These are phyloP conservation scores for Nitzschia putrida DNA, from an alignment of 108 stramenopile species.

Conservation along the genomic window DNA sequence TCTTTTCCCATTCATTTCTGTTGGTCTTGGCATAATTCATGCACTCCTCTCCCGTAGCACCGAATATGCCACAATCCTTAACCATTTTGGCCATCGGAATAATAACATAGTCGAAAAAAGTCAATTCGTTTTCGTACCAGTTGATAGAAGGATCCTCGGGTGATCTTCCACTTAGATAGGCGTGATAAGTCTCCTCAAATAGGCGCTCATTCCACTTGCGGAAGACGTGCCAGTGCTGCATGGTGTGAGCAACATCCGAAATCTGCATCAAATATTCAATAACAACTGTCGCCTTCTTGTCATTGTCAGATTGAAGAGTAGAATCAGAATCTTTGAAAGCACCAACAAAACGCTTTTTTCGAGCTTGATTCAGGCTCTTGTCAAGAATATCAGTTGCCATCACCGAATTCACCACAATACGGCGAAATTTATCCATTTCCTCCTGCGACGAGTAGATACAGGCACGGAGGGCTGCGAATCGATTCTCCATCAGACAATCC, in stretches of 20 bases:
- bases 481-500: constrained; percentile 24
- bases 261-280: constrained; percentile 18
- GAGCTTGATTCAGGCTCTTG: constrained; percentile 20
- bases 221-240: constrained; percentile 7
- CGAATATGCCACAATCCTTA: background rate
- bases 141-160: background rate
- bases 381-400: constrained; percentile 53
- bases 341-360: background rate
- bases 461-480: constrained; percentile 28
- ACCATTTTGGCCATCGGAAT: background rate
- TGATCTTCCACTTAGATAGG: background rate
- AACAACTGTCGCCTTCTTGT: constrained; percentile 5
- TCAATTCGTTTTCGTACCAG: constrained; percentile 10
- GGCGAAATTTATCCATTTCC: constrained; percentile 41
- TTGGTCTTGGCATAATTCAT: constrained; percentile 4
- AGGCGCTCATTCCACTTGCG: constrained; percentile 4
- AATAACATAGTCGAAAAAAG: background rate
- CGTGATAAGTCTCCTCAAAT: constrained; percentile 6
- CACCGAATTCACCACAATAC: constrained; percentile 47
- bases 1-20: constrained; percentile 7
- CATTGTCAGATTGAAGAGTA: background rate
- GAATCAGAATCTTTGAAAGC: background rate
- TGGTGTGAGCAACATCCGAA: constrained; percentile 9
- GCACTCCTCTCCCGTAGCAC: background rate
- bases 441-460: constrained; percentile 33